Evolutionary conservation across 2,329 filamentous ascomycete genomes (phyloP).

Genomic region (Escovopsis sp.): DNA sequence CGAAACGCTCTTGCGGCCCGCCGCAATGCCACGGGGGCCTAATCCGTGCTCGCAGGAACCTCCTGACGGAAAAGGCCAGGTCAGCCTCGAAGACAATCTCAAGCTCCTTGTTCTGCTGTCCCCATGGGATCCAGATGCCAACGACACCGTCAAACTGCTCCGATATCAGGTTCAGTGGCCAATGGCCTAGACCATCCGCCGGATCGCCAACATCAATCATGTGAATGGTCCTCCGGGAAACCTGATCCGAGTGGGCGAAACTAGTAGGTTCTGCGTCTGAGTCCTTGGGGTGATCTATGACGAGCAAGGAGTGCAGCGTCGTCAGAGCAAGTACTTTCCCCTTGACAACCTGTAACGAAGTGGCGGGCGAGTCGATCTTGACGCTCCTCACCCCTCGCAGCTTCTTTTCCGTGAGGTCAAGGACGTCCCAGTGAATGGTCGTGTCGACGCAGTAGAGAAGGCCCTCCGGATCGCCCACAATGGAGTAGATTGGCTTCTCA

Average conservation of each 20-base stretch:
- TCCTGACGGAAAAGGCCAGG: conserved; percentile 41
- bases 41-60: conserved; percentile 37
- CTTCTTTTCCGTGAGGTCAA: conserved; percentile 36
- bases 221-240: conserved; percentile 29
- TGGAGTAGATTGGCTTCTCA: conserved; percentile 37
- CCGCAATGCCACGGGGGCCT: conserved; percentile 35
- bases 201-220: conserved; percentile 30
- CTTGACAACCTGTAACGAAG: conserved; percentile 31
- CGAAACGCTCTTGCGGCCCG: conserved; percentile 23
- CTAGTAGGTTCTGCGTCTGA: conserved; percentile 19
- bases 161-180: conserved; percentile 32
- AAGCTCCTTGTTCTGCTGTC: conserved; percentile 25
- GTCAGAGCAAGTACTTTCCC: conserved; percentile 38
- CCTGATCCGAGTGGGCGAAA: conserved; percentile 30
- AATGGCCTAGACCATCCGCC: conserved; percentile 12
- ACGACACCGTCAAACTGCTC: conserved; percentile 31
- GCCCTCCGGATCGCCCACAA: conserved; percentile 38
- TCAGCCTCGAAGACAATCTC: conserved; percentile 39
- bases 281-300: conserved; percentile 33
- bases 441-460: conserved; percentile 42
- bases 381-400: conserved; percentile 32
- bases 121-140: conserved; percentile 36
- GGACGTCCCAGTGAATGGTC: conserved; percentile 39
- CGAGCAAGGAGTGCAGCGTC: conserved; percentile 36
- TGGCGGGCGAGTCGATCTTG: conserved; percentile 38